Evolutionary conservation across 768 basidiomycete species (phyloP), one percentile per base, ranked within the genome.

Genomic region (Rubroboletus pulcherrimus): DNA sequence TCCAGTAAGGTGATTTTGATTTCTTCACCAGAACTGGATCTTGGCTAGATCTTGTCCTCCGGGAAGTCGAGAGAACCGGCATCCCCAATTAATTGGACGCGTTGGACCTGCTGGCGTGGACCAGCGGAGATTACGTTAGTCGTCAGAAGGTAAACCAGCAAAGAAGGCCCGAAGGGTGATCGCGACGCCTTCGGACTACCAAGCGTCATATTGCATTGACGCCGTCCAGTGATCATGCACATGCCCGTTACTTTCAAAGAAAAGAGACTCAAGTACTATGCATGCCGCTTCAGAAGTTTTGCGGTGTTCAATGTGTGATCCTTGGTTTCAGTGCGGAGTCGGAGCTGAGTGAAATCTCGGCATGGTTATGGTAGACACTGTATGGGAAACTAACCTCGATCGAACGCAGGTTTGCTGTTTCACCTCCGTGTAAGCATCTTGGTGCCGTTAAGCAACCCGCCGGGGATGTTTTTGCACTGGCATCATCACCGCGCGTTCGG

Each of bases 401-500:
- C 49, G 53, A 51, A 42, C 5, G 17, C 55, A 53, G 47, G 30
- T 39, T 48, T 57, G 2, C 34, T 31, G 50, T 48, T 56, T 54
- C 48, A 53, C 55, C 60, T 52, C 31, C 60, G 57, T 45, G 34
- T 39, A 49, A 30, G 51, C 50, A 53, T 59, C 53, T 54, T 57
- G 5, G 39, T 63, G 57, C 63, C 63, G 50, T 60, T 47, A 63
- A 54, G 63, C 46, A 62, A 54, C 59, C 53, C 43, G 59, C 33
- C 57, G 30, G 15, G 51, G 53, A 34, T 26, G 34, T 24, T 51
- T 51, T 55, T 19, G 12, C 34, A 44, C 21, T 38, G 17, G 29
- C 11, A 41, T 48, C 37, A 56, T 59, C 39, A 30, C 57, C 66
- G 66, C 45, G 45, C 39, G 31, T 57, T 59, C 57, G 45, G 43